These are phyloP conservation scores for Phoenix roebelenii DNA, from an alignment of 176 grass and related monocot genomes.

Conservation along the genomic window DNA sequence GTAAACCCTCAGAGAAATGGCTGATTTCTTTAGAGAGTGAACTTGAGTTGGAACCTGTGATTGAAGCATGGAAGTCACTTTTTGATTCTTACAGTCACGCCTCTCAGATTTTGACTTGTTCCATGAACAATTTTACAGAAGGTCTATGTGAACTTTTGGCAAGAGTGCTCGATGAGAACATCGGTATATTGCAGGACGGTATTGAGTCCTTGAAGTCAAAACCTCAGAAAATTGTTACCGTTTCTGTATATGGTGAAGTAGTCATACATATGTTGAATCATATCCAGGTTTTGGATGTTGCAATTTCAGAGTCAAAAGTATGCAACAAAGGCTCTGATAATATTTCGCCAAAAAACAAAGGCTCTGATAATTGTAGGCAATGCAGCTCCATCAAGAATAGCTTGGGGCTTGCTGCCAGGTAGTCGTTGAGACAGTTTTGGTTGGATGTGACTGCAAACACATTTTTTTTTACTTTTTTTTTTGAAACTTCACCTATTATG, in stretches of 20 bases:
- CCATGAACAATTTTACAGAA: conserved; percentile 27
- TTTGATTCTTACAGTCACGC: conserved; percentile 14
- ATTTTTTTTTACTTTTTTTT: too few relatives aligned
- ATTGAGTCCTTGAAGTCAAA: conserved; percentile 26
- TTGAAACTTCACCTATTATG: too few relatives aligned
- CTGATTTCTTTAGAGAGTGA: conserved; percentile 5
- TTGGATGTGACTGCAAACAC: background rate
- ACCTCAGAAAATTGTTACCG: conserved; percentile 15
- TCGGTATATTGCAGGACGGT: conserved; percentile 20
- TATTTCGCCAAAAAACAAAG: too few relatives aligned
- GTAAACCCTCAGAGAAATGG: conserved; percentile 6
- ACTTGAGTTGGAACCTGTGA: conserved; percentile 19
- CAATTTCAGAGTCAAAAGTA: conserved; percentile 19
- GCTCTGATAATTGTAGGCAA: conserved; percentile 1
- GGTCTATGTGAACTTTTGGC: conserved; percentile 34
- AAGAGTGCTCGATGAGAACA: conserved; percentile 37
- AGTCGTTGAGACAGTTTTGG: conserved; percentile 6
- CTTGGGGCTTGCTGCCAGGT: conserved; percentile 53
- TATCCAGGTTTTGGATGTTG: conserved; percentile 11
- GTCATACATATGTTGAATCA: conserved; percentile 33
- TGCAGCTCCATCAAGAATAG: conserved; percentile 17
- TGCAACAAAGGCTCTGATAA: conserved; percentile 3
- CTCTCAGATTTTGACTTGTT: conserved; percentile 18
- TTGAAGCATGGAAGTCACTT: conserved; percentile 36
- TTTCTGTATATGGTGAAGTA: conserved; percentile 50